phyloP scores from a whole-genome alignment of 2,329 filamentous ascomycete genomes.

The Myrmaecium sp. region DNA sequence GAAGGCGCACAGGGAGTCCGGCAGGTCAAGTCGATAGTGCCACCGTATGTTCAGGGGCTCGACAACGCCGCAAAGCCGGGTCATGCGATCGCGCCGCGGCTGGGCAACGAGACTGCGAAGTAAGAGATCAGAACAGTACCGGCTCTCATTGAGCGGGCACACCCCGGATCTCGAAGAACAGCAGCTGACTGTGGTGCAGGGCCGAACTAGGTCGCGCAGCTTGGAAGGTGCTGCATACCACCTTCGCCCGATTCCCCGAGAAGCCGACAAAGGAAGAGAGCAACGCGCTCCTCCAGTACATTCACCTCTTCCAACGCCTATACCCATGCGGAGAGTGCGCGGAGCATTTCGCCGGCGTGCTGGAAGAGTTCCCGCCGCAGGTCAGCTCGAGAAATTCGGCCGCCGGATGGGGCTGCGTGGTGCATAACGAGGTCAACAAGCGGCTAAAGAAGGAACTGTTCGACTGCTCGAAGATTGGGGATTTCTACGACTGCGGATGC shows the following conservation, averaged over 20 bases:
- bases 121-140: slow-evolving; percentile 9
- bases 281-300: slow-evolving; percentile 40
- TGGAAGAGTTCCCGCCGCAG: slow-evolving; percentile 47
- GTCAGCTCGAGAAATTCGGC: slow-evolving; percentile 43
- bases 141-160: not conserved
- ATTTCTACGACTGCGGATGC: slow-evolving; percentile 52
- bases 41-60: slow-evolving; percentile 7
- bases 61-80: slow-evolving; percentile 35
- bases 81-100: slow-evolving; percentile 59
- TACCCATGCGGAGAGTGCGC: slow-evolving; percentile 54
- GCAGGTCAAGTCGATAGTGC: slow-evolving; percentile 9
- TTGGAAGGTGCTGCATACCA: slow-evolving; percentile 51
- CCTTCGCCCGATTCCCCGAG: slow-evolving; percentile 49
- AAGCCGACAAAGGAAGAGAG: slow-evolving; percentile 43
- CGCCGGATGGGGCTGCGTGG: slow-evolving; percentile 49
- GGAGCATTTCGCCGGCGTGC: slow-evolving; percentile 42
- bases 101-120: slow-evolving; percentile 70
- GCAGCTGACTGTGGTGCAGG: slow-evolving; percentile 15
- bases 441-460: slow-evolving; percentile 43
- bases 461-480: slow-evolving; percentile 47
- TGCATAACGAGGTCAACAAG: slow-evolving; percentile 50
- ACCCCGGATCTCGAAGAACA: not conserved
- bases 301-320: slow-evolving; percentile 46
- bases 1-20: slow-evolving; percentile 13
- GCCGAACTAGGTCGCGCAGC: slow-evolving; percentile 47